Conservation (phyloP, 495 filamentous ascomycete species). For the Podospora anserina region DNA sequence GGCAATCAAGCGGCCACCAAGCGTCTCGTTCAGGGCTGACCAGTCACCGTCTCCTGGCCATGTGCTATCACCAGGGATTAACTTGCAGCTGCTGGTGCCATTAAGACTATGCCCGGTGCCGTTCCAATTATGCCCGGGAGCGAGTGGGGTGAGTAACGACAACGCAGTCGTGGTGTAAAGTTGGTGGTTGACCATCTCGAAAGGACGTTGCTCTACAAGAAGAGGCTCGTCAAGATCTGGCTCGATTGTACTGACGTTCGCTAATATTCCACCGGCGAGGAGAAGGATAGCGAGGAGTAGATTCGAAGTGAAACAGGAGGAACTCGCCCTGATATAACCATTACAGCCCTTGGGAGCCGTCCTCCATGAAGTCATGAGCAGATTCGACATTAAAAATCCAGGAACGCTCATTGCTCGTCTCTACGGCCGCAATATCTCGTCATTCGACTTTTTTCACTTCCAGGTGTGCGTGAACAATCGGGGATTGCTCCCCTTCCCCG, state of each 20-base stretch:
- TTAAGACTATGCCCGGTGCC: not conserved
- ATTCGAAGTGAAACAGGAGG: not conserved
- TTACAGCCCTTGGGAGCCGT: not conserved
- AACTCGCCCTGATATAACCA: not conserved
- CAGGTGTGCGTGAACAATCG: not conserved
- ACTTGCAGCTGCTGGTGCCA: not conserved
- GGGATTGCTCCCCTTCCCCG: not conserved
- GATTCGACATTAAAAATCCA: not conserved
- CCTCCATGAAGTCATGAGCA: not conserved
- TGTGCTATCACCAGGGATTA: not conserved
- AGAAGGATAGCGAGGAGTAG: not conserved
- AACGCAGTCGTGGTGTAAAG: not conserved
- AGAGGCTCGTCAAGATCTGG: not conserved
- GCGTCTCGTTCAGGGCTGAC: not conserved
- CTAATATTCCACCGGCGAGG: not conserved
- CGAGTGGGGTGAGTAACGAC: not conserved
- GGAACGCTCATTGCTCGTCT: not conserved
- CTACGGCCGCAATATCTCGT: not conserved
- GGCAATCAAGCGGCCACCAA: not conserved
- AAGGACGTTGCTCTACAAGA: not conserved
- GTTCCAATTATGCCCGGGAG: not conserved
- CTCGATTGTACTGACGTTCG: not conserved
- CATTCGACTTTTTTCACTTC: not conserved
- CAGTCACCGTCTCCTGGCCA: not conserved
- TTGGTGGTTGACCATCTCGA: not conserved